Conservation (phyloP, 805 yeast species). For the Cyberlindnera bimundalis region DNA sequence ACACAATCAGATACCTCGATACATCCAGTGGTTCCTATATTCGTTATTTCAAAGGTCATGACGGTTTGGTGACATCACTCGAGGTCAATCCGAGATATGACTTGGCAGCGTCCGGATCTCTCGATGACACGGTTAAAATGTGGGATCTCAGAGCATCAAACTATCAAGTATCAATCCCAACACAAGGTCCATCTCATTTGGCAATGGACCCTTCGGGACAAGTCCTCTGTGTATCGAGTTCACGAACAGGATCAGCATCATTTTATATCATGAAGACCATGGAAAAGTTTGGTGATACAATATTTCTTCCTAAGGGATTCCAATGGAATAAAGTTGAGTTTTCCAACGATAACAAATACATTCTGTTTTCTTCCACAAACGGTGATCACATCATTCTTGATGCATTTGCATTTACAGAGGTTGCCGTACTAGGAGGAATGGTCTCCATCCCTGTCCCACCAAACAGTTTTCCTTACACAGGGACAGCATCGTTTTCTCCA, state of each 20-base stretch:
- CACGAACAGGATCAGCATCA: constrained; percentile 41
- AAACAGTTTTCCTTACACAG: constrained; percentile 45
- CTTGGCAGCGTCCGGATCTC: constrained; percentile 59
- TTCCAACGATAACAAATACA: constrained; percentile 67
- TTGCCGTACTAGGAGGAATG: constrained; percentile 47
- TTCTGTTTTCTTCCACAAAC: constrained; percentile 56
- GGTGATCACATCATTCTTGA: constrained; percentile 62
- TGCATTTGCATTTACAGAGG: constrained; percentile 58
- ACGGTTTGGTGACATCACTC: constrained; percentile 65
- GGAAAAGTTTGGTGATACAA: constrained; percentile 40
- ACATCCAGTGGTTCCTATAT: constrained; percentile 74
- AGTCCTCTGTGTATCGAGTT: constrained; percentile 67
- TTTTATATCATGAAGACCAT: constrained; percentile 56
- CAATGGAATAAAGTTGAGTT: constrained; percentile 71
- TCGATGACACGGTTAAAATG: constrained; percentile 74
- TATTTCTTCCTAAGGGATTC: constrained; percentile 35
- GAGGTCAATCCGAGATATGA: constrained; percentile 72
- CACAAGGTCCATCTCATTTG: constrained; percentile 51
- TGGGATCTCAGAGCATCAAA: constrained; percentile 82
- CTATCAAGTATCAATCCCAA: constrained; percentile 58
- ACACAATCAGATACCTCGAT: constrained; percentile 71
- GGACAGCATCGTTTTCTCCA: constrained; percentile 58
- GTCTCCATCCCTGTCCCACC: constrained; percentile 39
- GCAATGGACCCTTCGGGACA: constrained; percentile 85
- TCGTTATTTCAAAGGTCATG: constrained; percentile 87